These are phyloP conservation scores for Kalmusia sp. DNA, from an alignment of 2,329 filamentous ascomycete genomes.

Conservation along the genomic window DNA sequence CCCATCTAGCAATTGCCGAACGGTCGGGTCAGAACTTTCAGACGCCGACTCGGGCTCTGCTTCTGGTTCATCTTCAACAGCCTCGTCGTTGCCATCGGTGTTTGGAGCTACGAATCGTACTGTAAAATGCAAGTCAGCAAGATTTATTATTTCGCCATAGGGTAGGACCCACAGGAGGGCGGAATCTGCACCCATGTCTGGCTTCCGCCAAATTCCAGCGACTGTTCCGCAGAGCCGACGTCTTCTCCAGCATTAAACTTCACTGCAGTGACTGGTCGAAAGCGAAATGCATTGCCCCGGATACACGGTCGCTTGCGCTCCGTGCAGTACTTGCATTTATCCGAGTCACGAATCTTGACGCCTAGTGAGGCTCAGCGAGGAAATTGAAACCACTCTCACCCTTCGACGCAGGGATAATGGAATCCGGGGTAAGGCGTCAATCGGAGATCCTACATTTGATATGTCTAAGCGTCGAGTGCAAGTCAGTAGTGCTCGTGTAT, in stretches of 20 bases:
- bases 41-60: constrained; percentile 17
- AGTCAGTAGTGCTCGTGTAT: background rate
- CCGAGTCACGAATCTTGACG: constrained; percentile 35
- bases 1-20: background rate
- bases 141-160: background rate
- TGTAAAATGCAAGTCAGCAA: constrained; percentile 10
- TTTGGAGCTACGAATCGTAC: constrained; percentile 39
- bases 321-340: constrained; percentile 40
- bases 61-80: constrained; percentile 13
- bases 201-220: constrained; percentile 29
- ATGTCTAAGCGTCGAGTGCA: constrained; percentile 12
- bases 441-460: constrained; percentile 34
- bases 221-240: constrained; percentile 37
- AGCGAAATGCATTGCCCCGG: constrained; percentile 38
- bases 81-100: constrained; percentile 32
- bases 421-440: background rate
- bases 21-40: constrained; percentile 15
- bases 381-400: background rate
- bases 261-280: constrained; percentile 36
- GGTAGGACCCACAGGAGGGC: constrained; percentile 24
- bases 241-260: constrained; percentile 43
- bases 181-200: constrained; percentile 40
- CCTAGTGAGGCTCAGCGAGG: constrained; percentile 25
- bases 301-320: constrained; percentile 35
- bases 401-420: background rate